Evolutionary conservation across 1,139 yeast species (phyloP).

Genomic region (Debaryomyces nepalensis): DNA sequence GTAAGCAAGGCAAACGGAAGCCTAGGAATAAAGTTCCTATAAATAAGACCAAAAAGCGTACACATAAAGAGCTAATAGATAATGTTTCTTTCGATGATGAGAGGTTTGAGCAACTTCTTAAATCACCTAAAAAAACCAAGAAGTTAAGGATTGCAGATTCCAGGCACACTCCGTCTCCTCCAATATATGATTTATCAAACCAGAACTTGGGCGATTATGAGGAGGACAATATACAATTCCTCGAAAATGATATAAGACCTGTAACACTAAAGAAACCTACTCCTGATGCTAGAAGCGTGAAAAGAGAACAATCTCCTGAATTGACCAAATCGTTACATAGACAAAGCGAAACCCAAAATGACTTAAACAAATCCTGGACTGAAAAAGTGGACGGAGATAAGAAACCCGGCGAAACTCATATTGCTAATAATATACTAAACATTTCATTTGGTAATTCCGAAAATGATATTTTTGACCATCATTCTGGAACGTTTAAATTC

Average conservation of each 20-base stretch:
- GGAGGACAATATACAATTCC: constrained; percentile 33
- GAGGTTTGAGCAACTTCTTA: constrained; percentile 17
- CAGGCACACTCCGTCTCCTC: constrained; percentile 22
- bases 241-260: constrained; percentile 27
- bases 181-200: constrained; percentile 32
- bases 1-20: not conserved
- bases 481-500: constrained; percentile 5
- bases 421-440: constrained; percentile 15
- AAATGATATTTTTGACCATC: constrained; percentile 6
- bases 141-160: constrained; percentile 24
- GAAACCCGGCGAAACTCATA: not conserved
- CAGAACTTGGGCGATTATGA: constrained; percentile 45
- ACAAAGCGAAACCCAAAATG: no score
- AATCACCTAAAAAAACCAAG: constrained; percentile 21
- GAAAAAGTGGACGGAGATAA: no score
- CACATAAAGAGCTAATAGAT: constrained; percentile 4
- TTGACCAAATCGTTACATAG: no score
- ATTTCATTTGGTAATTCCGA: constrained; percentile 14
- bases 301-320: not conserved
- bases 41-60: constrained; percentile 3
- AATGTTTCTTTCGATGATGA: constrained; percentile 16
- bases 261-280: not conserved
- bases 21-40: not conserved
- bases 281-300: no score
- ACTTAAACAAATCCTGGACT: no score